These are phyloP conservation scores for Nothophoma quercina DNA, from an alignment of 2,329 filamentous ascomycete species.

Conservation along the genomic window DNA sequence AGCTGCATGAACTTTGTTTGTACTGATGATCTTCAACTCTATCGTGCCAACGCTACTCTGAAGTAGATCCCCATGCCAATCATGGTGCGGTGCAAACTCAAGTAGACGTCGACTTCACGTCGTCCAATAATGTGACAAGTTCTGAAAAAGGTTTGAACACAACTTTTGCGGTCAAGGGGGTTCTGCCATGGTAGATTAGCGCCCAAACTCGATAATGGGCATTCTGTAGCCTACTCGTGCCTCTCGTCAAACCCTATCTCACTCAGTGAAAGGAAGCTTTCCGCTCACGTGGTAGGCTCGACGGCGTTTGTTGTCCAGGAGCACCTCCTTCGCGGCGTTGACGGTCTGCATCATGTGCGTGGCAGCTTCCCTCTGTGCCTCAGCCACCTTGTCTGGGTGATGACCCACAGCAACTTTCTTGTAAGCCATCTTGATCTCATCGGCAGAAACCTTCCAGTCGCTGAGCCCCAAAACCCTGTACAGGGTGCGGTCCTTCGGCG, in stretches of 20 bases:
- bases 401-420: slow-evolving; percentile 17
- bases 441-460: slow-evolving; percentile 18
- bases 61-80: background rate
- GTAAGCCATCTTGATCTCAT: slow-evolving; percentile 29
- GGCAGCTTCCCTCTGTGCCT: slow-evolving; percentile 20
- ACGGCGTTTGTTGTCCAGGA: slow-evolving; percentile 22
- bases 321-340: slow-evolving; percentile 35
- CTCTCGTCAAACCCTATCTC: background rate
- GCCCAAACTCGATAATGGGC: too few species aligned
- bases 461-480: slow-evolving; percentile 29
- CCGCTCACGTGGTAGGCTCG: slow-evolving; percentile 22
- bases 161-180: slow-evolving; percentile 1
- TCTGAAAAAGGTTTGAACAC: background rate
- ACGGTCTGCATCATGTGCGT: slow-evolving; percentile 33
- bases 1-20: background rate
- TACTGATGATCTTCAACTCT: background rate
- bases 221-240: background rate
- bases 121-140: background rate
- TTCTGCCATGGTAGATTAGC: too few species aligned
- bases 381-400: slow-evolving; percentile 34
- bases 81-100: background rate
- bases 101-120: background rate
- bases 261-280: slow-evolving; percentile 19
- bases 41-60: slow-evolving; percentile 4
- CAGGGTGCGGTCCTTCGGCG: slow-evolving; percentile 23